These are phyloP conservation scores for Alternaria sp. DNA, from an alignment of 2,329 filamentous ascomycete species.

Conservation along the genomic window DNA sequence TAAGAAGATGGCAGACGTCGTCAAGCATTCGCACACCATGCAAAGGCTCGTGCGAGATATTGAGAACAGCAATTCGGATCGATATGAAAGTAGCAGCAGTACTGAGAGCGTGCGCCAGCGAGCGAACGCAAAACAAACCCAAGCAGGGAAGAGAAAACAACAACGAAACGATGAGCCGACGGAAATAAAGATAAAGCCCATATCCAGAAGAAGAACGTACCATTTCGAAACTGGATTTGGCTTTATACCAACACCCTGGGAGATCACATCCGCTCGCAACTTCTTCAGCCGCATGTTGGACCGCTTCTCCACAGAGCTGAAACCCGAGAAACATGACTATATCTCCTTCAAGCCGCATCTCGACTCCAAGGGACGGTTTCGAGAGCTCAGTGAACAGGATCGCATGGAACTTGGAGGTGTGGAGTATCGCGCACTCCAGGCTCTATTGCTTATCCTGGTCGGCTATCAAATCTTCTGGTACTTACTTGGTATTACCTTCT, in stretches of 20 bases:
- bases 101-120: constrained; percentile 19
- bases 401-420: constrained; percentile 60
- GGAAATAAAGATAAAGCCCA: constrained; percentile 20
- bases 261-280: constrained; percentile 34
- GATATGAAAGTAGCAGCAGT: constrained; percentile 15
- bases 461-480: constrained; percentile 51
- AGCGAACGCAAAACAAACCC: not conserved
- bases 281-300: constrained; percentile 35
- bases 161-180: constrained; percentile 4
- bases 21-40: constrained; percentile 39
- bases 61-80: constrained; percentile 25
- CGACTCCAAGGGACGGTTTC: constrained; percentile 44
- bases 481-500: constrained; percentile 57
- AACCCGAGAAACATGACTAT: constrained; percentile 40
- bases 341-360: constrained; percentile 45
- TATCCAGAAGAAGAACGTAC: constrained; percentile 31
- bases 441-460: constrained; percentile 58
- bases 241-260: constrained; percentile 45
- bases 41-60: constrained; percentile 37
- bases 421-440: constrained; percentile 61
- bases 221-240: constrained; percentile 42
- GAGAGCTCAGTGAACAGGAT: constrained; percentile 53
- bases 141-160: constrained; percentile 7
- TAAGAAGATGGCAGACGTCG: constrained; percentile 40
- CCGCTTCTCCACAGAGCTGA: constrained; percentile 30